Percentiles rank a stretch among this genome's conserved stretches.
These are phyloP conservation scores for Omphalotus guepiniiformis DNA, from an alignment of 768 basidiomycete genomes.

Conservation along the genomic window DNA sequence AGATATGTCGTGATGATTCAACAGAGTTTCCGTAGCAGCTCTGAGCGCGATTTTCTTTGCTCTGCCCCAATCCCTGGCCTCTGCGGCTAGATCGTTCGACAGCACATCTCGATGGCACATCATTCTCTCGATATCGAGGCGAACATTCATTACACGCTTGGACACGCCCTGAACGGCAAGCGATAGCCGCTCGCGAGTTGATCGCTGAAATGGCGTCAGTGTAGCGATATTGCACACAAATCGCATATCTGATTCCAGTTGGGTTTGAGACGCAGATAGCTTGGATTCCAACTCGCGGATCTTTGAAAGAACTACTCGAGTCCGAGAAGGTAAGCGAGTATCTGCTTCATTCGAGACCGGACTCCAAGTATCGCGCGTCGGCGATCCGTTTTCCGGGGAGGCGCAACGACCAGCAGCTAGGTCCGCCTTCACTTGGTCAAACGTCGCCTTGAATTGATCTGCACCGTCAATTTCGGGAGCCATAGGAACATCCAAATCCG, in stretches of 20 bases:
- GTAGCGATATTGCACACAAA: constrained; percentile 78
- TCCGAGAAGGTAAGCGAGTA: constrained; percentile 44
- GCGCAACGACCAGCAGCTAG: constrained; percentile 51
- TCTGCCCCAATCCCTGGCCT: constrained; percentile 59
- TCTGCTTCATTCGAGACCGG: background rate
- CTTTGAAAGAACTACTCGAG: constrained; percentile 54
- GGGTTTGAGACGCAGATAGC: constrained; percentile 47
- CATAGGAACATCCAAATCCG: constrained; percentile 37
- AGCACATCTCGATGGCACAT: constrained; percentile 77
- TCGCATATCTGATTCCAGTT: constrained; percentile 66
- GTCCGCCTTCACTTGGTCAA: constrained; percentile 83
- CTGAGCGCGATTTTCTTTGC: constrained; percentile 70
- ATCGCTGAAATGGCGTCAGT: constrained; percentile 82
- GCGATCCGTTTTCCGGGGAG: constrained; percentile 21
- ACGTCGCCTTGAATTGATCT: constrained; percentile 75
- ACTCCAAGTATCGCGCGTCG: constrained; percentile 13
- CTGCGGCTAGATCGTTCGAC: constrained; percentile 67
- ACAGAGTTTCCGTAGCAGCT: constrained; percentile 65
- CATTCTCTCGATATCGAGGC: constrained; percentile 70
- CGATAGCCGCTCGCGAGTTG: constrained; percentile 75
- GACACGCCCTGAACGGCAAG: constrained; percentile 56
- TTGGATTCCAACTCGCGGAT: constrained; percentile 61
- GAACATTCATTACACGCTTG: constrained; percentile 58
- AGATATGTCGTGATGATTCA: constrained; percentile 30
- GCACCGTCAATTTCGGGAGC: constrained; percentile 56